phyloP scores from a whole-genome alignment of 371 early-diverging fungal species.

The Apophysomyces elegans region DNA sequence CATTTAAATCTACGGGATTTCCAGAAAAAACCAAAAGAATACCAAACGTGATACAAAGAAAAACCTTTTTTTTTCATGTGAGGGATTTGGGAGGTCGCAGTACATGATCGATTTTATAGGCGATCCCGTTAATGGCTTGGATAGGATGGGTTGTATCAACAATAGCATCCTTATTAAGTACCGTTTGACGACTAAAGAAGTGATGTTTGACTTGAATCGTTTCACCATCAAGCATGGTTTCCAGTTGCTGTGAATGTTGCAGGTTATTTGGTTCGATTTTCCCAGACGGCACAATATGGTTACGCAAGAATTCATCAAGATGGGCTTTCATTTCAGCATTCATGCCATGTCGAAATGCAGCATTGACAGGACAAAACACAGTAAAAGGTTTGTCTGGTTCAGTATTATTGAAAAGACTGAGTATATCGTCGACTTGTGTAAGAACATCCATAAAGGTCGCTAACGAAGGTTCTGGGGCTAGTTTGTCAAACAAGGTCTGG shows the following conservation, averaged over 20 bases:
- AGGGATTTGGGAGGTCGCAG: slow-evolving; percentile 26
- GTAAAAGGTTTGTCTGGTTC: slow-evolving; percentile 31
- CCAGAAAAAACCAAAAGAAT: slow-evolving; percentile 12
- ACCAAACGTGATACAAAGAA: not conserved
- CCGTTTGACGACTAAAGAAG: slow-evolving; percentile 22
- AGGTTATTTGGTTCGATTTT: slow-evolving; percentile 27
- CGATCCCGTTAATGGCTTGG: slow-evolving; percentile 48
- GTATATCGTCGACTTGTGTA: slow-evolving; percentile 37
- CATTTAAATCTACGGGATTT: slow-evolving; percentile 9
- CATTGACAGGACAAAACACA: slow-evolving; percentile 47
- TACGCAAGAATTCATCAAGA: slow-evolving; percentile 35
- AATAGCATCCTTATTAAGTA: slow-evolving; percentile 33
- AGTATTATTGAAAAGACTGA: slow-evolving; percentile 39
- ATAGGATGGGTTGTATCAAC: slow-evolving; percentile 38
- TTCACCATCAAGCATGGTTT: slow-evolving; percentile 28
- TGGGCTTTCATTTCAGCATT: slow-evolving; percentile 17
- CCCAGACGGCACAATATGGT: slow-evolving; percentile 41
- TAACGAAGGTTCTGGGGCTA: slow-evolving; percentile 45
- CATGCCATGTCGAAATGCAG: slow-evolving; percentile 36
- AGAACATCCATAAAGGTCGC: slow-evolving; percentile 53
- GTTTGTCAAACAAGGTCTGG: slow-evolving; percentile 51
- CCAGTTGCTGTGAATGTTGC: slow-evolving; percentile 21
- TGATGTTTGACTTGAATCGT: slow-evolving; percentile 37
- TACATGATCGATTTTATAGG: slow-evolving; percentile 48
- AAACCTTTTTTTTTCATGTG: slow-evolving; percentile 10